Evolutionary conservation across 352 stramenopile species (phyloP).

Genomic region (Globisporangium heterothallicum): DNA sequence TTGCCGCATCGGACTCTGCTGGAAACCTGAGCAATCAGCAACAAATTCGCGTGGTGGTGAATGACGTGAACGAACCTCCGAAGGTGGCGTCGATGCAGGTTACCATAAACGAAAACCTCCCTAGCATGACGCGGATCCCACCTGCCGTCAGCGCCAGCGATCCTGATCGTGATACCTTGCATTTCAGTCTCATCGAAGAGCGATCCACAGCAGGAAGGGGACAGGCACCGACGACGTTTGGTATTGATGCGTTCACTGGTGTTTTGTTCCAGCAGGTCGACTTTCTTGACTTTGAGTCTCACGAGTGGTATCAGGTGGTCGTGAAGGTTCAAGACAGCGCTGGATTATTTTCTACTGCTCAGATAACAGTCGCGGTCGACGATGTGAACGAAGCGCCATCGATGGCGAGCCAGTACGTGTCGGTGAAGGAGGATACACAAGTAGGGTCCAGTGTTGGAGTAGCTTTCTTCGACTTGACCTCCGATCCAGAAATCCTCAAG

Average conservation of each 20-base stretch:
- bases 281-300: slow-evolving; percentile 32
- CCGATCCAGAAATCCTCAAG: slow-evolving; percentile 3
- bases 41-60: slow-evolving; percentile 17
- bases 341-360: slow-evolving; percentile 12
- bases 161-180: slow-evolving; percentile 23
- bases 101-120: slow-evolving; percentile 25
- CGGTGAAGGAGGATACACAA: slow-evolving; percentile 15
- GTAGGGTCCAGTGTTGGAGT: not conserved
- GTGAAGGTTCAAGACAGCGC: slow-evolving; percentile 12
- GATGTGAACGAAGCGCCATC: slow-evolving; percentile 31
- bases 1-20: slow-evolving; percentile 1
- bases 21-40: slow-evolving; percentile 9
- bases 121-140: slow-evolving; percentile 10
- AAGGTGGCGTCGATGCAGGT: slow-evolving; percentile 7
- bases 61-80: slow-evolving; percentile 30
- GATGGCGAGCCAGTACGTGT: slow-evolving; percentile 13
- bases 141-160: slow-evolving; percentile 17
- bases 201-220: not conserved
- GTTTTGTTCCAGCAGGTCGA: slow-evolving; percentile 26
- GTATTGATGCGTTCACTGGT: slow-evolving; percentile 30
- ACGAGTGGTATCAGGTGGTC: not conserved
- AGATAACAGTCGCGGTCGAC: slow-evolving; percentile 17
- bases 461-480: slow-evolving; percentile 2
- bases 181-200: slow-evolving; percentile 22
- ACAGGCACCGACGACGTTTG: slow-evolving; percentile 26